phyloP scores from a whole-genome alignment of 2,329 filamentous ascomycete species.

The Cercospora citrullina region DNA sequence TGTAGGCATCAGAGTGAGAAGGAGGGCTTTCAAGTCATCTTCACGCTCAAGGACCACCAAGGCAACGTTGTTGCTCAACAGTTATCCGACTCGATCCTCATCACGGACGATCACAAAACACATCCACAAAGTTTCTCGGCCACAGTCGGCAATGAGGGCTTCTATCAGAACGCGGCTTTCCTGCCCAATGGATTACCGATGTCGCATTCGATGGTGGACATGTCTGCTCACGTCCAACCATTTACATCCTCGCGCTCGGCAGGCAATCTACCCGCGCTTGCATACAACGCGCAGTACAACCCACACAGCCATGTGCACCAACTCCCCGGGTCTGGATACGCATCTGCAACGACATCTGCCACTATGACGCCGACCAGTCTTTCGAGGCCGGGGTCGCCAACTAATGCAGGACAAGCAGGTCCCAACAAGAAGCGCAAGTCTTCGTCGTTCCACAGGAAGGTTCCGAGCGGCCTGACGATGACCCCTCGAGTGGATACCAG shows the following conservation, averaged over 20 bases:
- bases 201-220: constrained; percentile 43
- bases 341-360: constrained; percentile 44
- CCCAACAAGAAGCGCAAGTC: constrained; percentile 80
- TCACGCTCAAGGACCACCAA: constrained; percentile 82
- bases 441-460: constrained; percentile 52
- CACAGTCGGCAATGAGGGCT: constrained; percentile 32
- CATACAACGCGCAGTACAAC: constrained; percentile 37
- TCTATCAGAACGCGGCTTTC: constrained; percentile 31
- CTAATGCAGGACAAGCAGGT: constrained; percentile 56
- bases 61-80: constrained; percentile 78
- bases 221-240: constrained; percentile 42
- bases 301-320: constrained; percentile 40
- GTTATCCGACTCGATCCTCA: constrained; percentile 87
- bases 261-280: constrained; percentile 63
- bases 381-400: constrained; percentile 73
- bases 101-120: constrained; percentile 97
- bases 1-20: constrained; percentile 95
- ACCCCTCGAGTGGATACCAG: constrained; percentile 68
- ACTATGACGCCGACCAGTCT: constrained; percentile 61
- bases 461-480: constrained; percentile 77
- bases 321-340: constrained; percentile 33
- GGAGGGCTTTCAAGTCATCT: constrained; percentile 87
- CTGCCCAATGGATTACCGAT: constrained; percentile 37
- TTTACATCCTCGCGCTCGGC: constrained; percentile 62
- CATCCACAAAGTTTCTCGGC: constrained; percentile 48